Evolutionary conservation across 805 yeast genomes (phyloP), one percentile per base, ranked within the genome.

Genomic region (Candida michaelii): DNA sequence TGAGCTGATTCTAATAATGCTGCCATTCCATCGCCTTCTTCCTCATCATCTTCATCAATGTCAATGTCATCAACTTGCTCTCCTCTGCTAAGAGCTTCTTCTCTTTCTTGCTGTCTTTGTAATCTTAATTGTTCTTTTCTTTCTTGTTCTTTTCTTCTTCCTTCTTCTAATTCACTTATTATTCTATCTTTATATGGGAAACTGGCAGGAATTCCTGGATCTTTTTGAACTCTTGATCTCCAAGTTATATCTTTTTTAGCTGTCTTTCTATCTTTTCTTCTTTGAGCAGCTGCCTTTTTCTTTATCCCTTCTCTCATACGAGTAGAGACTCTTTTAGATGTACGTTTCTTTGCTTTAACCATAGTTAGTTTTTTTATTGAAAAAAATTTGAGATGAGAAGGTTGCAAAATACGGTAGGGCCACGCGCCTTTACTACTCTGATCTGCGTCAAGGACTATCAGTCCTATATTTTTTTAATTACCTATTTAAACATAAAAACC

Each of bases 301-400:
- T 88, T 85, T 62, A 93, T 89, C 50, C 99, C 99, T 65, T 90
- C 96, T 59, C 89, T 82, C 87, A 90, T 80, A 65, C 95, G 89
- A 56, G 98, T 91, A 60, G 93, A 79, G 40, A 82, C 76, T 70
- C 98, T 82, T 69, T 91, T 93, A 47, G 95, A 85, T 30, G 89
- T 83, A 49, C 85, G 84, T 69, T 74, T 68, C 68, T 74, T 67
- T 44, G 73, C 73, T 68, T 74, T 74, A 13, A 36, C 41, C 38
- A 36, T 42, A 18, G 24, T 42, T 36, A n/a, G n/a, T 15, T 25
- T 23, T 23, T 23, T 23, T 23, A n/a, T 11, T 5, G 6, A 11
- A 25, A 25, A 27, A 34, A 25, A 34, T 14, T 16, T 27, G 39
- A 27, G 39, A 36, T 36, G 39, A 36, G 39, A 7, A 25, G 29